phyloP scores from a whole-genome alignment of 768 basidiomycete species.

The Lactifluus subvellereus region DNA sequence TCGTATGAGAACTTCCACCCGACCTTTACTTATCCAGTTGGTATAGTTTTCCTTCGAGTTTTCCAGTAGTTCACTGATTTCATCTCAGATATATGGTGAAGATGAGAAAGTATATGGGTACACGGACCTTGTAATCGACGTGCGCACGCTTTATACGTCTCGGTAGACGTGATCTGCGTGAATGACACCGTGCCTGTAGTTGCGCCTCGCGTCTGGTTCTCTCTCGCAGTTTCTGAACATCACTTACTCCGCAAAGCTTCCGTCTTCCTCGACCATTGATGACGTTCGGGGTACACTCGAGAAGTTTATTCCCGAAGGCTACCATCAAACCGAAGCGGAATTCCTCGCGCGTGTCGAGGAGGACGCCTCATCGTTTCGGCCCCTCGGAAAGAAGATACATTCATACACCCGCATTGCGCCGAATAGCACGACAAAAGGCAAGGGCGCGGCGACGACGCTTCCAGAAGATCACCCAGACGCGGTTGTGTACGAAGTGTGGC shows the following conservation, averaged over 20 bases:
- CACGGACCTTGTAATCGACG: constrained; percentile 75
- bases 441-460: constrained; percentile 40
- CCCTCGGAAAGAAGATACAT: constrained; percentile 67
- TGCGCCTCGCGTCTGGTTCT: constrained; percentile 84
- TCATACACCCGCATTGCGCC: constrained; percentile 63
- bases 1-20: constrained; percentile 70
- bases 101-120: constrained; percentile 97
- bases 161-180: background rate
- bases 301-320: constrained; percentile 77
- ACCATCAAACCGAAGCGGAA: constrained; percentile 55
- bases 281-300: constrained; percentile 77
- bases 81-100: constrained; percentile 80
- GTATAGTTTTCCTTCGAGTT: constrained; percentile 25
- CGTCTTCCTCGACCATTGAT: constrained; percentile 64
- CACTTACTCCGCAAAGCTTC: constrained; percentile 60
- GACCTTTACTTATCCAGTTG: constrained; percentile 88
- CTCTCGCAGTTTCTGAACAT: constrained; percentile 71
- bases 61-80: background rate
- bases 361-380: constrained; percentile 75
- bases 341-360: constrained; percentile 69
- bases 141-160: constrained; percentile 35
- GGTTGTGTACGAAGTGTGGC: constrained; percentile 85
- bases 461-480: constrained; percentile 51
- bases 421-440: constrained; percentile 46
- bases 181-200: constrained; percentile 37